These are phyloP conservation scores for Citrus medica DNA, from an alignment of 345 rosid species.

Conservation along the genomic window DNA sequence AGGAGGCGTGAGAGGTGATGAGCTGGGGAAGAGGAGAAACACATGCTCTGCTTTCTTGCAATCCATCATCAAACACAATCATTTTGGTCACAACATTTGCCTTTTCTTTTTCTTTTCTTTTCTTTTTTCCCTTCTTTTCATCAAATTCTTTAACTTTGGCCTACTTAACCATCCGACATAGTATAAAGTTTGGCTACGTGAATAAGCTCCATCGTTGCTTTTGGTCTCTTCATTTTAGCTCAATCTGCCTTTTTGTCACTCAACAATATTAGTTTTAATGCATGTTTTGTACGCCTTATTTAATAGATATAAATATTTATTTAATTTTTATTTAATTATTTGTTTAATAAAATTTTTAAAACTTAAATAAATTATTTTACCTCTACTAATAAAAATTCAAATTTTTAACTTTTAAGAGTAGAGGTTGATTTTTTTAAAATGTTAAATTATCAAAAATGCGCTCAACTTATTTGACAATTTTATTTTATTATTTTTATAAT, in stretches of 20 bases:
- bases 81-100: constrained; percentile 20
- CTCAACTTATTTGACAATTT: too few relatives aligned
- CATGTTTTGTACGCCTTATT: too few relatives aligned
- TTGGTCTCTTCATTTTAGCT: neutral
- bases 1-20: constrained; percentile 17
- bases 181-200: constrained; percentile 20
- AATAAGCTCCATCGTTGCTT: constrained; percentile 18
- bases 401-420: too few relatives aligned
- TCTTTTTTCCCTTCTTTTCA: neutral
- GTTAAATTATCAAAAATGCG: too few relatives aligned
- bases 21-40: neutral
- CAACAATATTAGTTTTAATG: too few relatives aligned
- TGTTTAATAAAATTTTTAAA: too few relatives aligned
- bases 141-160: constrained; percentile 3
- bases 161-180: constrained; percentile 24
- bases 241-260: neutral
- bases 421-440: too few relatives aligned
- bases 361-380: too few relatives aligned
- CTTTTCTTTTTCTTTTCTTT: neutral
- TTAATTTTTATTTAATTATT: too few relatives aligned
- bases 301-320: too few relatives aligned
- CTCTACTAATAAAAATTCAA: too few relatives aligned
- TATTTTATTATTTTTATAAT: too few relatives aligned
- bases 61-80: constrained; percentile 28
- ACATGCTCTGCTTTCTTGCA: constrained; percentile 8